Conservation (phyloP, 2,329 filamentous ascomycete species). For the Periconia sp. region DNA sequence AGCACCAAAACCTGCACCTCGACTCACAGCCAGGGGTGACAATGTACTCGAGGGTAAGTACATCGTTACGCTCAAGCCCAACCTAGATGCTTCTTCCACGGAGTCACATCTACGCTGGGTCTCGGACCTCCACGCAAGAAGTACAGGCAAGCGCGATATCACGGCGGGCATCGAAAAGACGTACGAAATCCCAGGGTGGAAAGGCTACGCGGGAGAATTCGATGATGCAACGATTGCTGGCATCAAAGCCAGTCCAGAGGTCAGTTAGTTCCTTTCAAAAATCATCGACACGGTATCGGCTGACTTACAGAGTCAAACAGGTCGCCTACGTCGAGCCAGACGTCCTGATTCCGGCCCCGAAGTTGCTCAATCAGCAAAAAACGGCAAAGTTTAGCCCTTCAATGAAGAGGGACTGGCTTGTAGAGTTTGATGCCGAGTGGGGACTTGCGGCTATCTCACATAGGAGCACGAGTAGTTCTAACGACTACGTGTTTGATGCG, state of each 20-base stretch:
- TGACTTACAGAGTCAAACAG: not conserved
- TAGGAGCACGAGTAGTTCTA: conserved; percentile 8
- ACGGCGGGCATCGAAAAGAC: conserved; percentile 44
- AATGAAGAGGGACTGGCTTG: conserved; percentile 15
- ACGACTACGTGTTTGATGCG: conserved; percentile 18
- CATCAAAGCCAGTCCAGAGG: conserved; percentile 36
- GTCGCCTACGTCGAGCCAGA: conserved; percentile 19
- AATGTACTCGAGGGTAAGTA: conserved; percentile 22
- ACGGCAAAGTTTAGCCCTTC: not conserved
- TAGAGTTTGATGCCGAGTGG: conserved; percentile 20
- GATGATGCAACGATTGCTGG: conserved; percentile 46
- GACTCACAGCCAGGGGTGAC: conserved; percentile 9
- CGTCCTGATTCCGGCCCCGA: conserved; percentile 12
- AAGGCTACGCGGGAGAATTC: conserved; percentile 48
- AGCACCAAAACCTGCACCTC: not conserved
- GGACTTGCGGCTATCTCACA: conserved; percentile 26
- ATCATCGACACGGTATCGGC: not conserved
- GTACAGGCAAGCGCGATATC: conserved; percentile 35
- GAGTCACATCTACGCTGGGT: conserved; percentile 36
- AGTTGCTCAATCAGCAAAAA: conserved; percentile 6
- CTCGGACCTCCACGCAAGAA: conserved; percentile 40
- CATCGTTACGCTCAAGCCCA: conserved; percentile 27
- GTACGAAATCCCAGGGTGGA: conserved; percentile 47
- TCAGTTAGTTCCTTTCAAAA: conserved; percentile 3
- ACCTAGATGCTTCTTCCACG: conserved; percentile 13